Evolutionary conservation across 2,329 filamentous ascomycete species (phyloP), one percentile per base, ranked within the genome.

Genomic region (Fusarium odoratissimum): DNA sequence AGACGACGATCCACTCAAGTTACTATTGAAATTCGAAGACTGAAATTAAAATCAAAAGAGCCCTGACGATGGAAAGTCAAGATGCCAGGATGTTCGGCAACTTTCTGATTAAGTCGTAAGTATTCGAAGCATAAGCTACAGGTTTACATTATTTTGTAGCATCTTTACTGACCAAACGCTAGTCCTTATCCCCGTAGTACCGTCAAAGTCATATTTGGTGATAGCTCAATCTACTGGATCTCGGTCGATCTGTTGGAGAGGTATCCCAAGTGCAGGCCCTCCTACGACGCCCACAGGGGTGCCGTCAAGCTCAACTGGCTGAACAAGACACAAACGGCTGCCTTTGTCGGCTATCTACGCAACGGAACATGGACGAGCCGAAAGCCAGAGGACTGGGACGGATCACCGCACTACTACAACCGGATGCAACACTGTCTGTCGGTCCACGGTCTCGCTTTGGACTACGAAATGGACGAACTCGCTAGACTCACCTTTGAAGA

Each of bases 1-100:
- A 33, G n/a, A 5, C 4, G 1, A 41, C 16, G 16, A 7, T 10
- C 16, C 12, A 10, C 1, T 23, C 16, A 33, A 19, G 10, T 12
- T 11, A 7, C 6, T 8, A 31, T 13, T n/a, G 9, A 35, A 17
- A 11, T 17, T 23, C 12, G 8, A 13, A 28, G 10, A n/a, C 25
- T 5, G 5, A 8, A 38, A 21, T n/a, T 7, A 28, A 28, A 28
- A 28, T 17, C 23, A 17, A 56, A 31, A 13, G 6, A 17, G 11
- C 19, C 6, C 14, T 17, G 30, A 35, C 13, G 1, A 37, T 52
- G 33, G 31, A 37, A 21, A n/a, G 19, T 8, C 49, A 37, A 16
- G 13, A 21, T 37, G 17, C 8, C 13, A 12, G 21, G 23, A 11
- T 37, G 33, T 10, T 8, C 4, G 33, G 33, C 23, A 12, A 21